Evolutionary conservation across 257 asterid species (phyloP), one percentile per base, ranked within the genome.

Genomic region (Mitragyna speciosa): DNA sequence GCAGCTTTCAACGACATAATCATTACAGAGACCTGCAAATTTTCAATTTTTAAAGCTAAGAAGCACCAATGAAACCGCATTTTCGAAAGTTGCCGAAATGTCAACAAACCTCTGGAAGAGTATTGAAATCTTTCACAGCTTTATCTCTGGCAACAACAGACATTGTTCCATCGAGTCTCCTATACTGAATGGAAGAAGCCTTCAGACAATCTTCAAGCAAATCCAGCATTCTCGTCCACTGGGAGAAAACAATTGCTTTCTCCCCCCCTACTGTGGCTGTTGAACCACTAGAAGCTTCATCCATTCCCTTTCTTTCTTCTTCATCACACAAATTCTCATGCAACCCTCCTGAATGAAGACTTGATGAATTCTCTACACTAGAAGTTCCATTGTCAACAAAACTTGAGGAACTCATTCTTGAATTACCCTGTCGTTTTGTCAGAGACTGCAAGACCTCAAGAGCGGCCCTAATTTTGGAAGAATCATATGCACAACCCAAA

Each of bases 161-260:
- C 98, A 94, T 92, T 12, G 99, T 96, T 49, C 99, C 99, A 69
- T 96, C 98, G 77, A 96, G 99, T 78, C 99, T 92, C 64, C 97
- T 89, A 74, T 96, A 96, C 84, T 91, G 93, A 78, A 96, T 89
- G 67, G 91, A 78, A 66, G 91, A 82, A 31, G 67, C 83, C 81
- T 90, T 96, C 69, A 96, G 84, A 84, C 94, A 85, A 78, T 85
- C 88, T 88, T 96, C 99, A 75, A 96, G 97, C 88, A 96, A 86
- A 89, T 94, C 97, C 82, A 96, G 84, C 99, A 96, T 96, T 91
- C 97, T 89, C 1, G 99, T 96, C 99, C 99, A 96, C 89, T 94
- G 98, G 45, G 99, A 96, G 88, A 96, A 96, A 78, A 96, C 97
- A 70, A 96, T 92, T 43, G 97, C 96, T 86, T 96, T 96, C 90